Conservation (phyloP, 129 eudicot species). For the Heracleum sosnowskyi region DNA sequence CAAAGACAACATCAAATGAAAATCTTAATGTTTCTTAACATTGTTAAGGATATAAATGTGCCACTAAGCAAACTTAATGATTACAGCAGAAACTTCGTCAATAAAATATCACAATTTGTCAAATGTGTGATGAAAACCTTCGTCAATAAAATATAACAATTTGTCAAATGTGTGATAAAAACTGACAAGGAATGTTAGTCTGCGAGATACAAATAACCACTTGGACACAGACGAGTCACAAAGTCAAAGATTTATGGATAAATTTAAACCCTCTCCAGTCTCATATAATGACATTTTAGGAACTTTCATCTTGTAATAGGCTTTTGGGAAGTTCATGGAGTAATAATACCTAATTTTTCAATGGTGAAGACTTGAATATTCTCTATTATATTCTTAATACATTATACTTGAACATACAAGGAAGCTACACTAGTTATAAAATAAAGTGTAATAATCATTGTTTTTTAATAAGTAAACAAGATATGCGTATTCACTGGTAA, state of each 20-base stretch:
- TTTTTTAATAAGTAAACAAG: background rate
- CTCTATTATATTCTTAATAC: background rate
- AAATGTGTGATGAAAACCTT: no score
- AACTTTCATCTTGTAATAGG: background rate
- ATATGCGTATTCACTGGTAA: background rate
- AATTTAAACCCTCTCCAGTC: background rate
- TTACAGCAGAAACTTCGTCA: background rate
- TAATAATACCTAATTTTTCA: background rate
- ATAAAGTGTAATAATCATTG: background rate
- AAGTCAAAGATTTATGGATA: background rate
- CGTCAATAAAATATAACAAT: no score
- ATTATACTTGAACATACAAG: background rate
- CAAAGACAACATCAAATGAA: slow-evolving; percentile 9
- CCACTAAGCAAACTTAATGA: background rate
- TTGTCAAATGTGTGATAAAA: background rate
- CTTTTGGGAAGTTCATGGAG: background rate
- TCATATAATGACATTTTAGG: background rate
- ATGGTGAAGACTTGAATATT: background rate
- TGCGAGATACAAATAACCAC: background rate
- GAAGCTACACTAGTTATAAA: background rate
- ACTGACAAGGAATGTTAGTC: background rate
- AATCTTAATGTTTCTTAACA: background rate
- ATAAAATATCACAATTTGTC: background rate
- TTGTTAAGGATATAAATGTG: background rate
- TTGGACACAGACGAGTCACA: background rate